phyloP scores from a whole-genome alignment of 345 rosid genomes.

The Cardamine occulta region DNA sequence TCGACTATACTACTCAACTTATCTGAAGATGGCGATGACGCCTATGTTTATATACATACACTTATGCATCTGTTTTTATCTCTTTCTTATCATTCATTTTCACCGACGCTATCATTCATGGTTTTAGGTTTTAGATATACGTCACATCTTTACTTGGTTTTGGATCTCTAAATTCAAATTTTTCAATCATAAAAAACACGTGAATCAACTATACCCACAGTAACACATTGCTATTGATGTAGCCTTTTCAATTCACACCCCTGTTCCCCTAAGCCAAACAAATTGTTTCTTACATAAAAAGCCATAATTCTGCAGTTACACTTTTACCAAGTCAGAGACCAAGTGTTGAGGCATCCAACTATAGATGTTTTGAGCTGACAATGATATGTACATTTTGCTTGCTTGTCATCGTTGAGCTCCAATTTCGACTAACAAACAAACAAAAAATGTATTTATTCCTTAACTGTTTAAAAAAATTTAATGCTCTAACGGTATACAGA shows the following conservation, averaged over 20 bases:
- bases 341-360: neutral
- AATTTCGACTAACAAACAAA: neutral
- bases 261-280: neutral
- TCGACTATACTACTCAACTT: constrained; percentile 35
- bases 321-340: neutral
- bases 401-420: constrained; percentile 14
- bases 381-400: neutral
- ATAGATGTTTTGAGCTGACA: neutral
- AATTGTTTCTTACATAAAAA: no score
- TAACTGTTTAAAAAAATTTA: neutral
- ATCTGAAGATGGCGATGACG: constrained; percentile 9
- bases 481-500: neutral
- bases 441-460: neutral
- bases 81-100: constrained; percentile 2
- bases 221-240: neutral
- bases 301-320: no score
- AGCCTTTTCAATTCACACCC: neutral
- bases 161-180: neutral
- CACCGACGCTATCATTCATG: neutral
- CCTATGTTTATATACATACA: neutral
- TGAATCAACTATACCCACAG: neutral
- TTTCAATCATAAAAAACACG: neutral
- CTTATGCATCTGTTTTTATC: neutral
- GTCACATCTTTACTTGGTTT: neutral
- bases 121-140: neutral